Evolutionary conservation across 495 filamentous ascomycete genomes (phyloP), one percentile per base, ranked within the genome.

Genomic region (Xylaria sp.): DNA sequence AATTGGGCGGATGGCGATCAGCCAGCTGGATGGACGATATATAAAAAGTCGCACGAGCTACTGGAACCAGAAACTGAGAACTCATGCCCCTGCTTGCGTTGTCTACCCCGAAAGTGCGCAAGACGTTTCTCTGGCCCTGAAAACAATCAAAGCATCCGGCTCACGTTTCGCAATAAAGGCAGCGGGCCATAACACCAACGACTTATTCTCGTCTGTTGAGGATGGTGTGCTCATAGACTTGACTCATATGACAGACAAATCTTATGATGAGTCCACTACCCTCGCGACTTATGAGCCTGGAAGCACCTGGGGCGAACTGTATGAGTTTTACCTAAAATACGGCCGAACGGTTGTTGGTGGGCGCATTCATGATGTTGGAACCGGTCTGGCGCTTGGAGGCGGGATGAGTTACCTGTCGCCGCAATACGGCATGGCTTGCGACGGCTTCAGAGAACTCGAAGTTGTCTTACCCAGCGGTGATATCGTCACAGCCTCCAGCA

Each of bases 131-230:
- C 11, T 52, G 1, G 41, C 69, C 41, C 61, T 77, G 9, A 52
- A 55, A 3, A 41, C 55, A 12, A 67, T 77, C 26, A 46, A 63
- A 41, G 57, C 61, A 17, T 19, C 43, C 24, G 69, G 46, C 44
- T 53, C 69, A 3, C 26, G 52, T 5, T 87, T 86, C 67, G 85
- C 85, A 4, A 78, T 87, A 67, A 84, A 83, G 53, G 80, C 77
- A 24, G 82, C 83, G 5, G 85, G 85, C 0, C 85, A 87, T 67
- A 81, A 82, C 50, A 78, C 83, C 2, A 84, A 85, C 57, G 77
- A 78, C 0, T 78, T 78, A 24, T 80, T 78, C 31, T 80, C 80
- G 0, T 81, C 77, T 8, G 80, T 79, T 24, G 74, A 80, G 29
- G 61, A 74, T 4, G 84, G 85, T 0, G 81, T 86, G 0, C 75